These are phyloP conservation scores for Orbilia quercus DNA, from an alignment of 2,329 filamentous ascomycete genomes.

Conservation along the genomic window DNA sequence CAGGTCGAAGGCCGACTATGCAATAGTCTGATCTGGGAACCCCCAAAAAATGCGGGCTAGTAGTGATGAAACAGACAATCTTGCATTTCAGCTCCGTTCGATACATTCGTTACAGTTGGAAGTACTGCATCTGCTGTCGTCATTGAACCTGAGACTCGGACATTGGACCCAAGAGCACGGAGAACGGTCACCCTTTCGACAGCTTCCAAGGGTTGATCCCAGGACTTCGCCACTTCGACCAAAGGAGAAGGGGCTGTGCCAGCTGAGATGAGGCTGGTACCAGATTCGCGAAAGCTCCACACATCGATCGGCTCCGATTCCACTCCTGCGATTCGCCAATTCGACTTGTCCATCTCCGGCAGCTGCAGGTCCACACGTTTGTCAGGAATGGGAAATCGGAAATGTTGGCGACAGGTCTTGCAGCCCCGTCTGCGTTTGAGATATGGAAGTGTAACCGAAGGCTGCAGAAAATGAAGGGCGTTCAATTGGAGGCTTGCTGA, in stretches of 20 bases:
- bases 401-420: slow-evolving; percentile 48
- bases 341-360: slow-evolving; percentile 31
- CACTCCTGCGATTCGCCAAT: slow-evolving; percentile 29
- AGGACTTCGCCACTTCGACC: slow-evolving; percentile 47
- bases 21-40: too few relatives aligned
- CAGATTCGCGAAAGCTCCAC: slow-evolving; percentile 49
- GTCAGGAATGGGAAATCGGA: slow-evolving; percentile 47
- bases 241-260: slow-evolving; percentile 49
- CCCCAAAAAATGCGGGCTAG: slow-evolving; percentile 8
- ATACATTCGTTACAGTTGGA: slow-evolving; percentile 20
- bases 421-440: background rate
- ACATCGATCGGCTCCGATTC: slow-evolving; percentile 33
- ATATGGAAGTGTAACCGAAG: slow-evolving; percentile 53
- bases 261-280: slow-evolving; percentile 56
- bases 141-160: slow-evolving; percentile 46
- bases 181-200: background rate
- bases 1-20: slow-evolving; percentile 17
- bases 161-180: slow-evolving; percentile 23
- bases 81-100: slow-evolving; percentile 53
- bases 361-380: slow-evolving; percentile 40
- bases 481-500: slow-evolving; percentile 52
- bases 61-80: slow-evolving; percentile 43
- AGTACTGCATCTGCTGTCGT: slow-evolving; percentile 36
- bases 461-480: slow-evolving; percentile 23
- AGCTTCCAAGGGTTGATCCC: slow-evolving; percentile 18